Percentiles rank a stretch among this genome's conserved stretches.
Evolutionary conservation across 495 filamentous ascomycete genomes (phyloP).

Genomic region (Extremus antarcticus): DNA sequence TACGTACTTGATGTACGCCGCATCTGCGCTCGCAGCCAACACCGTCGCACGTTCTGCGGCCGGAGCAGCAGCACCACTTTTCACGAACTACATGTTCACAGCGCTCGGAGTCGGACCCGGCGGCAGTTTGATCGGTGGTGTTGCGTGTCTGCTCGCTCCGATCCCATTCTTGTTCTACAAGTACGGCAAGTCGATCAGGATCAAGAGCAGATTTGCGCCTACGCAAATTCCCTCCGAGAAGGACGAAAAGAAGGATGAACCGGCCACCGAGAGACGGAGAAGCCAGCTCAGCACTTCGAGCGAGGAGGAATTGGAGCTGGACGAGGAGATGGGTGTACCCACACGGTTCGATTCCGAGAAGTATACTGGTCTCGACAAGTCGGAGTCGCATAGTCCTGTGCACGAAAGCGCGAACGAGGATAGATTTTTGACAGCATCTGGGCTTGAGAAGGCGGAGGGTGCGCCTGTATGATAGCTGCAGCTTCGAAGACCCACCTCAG

Average conservation of each 20-base stretch:
- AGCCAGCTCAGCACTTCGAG: neutral
- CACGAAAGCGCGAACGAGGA: neutral
- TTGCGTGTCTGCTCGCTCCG: constrained; percentile 33
- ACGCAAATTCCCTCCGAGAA: constrained; percentile 18
- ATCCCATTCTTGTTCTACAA: constrained; percentile 43
- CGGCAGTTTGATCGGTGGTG: constrained; percentile 36
- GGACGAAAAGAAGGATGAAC: constrained; percentile 12
- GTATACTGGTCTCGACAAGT: neutral
- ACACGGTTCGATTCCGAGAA: neutral
- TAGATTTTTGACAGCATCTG: constrained; percentile 2
- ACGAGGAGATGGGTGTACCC: constrained; percentile 3
- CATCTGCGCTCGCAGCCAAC: constrained; percentile 29
- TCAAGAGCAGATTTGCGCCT: constrained; percentile 31
- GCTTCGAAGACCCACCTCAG: too few species aligned
- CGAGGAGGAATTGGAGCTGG: constrained; percentile 5
- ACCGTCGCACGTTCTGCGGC: constrained; percentile 23
- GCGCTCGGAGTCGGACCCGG: constrained; percentile 37
- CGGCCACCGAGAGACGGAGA: neutral
- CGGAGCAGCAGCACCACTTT: constrained; percentile 24
- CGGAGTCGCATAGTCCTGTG: neutral
- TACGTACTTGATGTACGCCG: constrained; percentile 25
- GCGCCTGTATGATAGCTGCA: neutral
- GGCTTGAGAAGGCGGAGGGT: constrained; percentile 3
- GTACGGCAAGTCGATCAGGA: constrained; percentile 38
- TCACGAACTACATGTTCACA: constrained; percentile 24